Evolutionary conservation across 2,329 filamentous ascomycete species (phyloP).

Genomic region (Beauveria scarabaeidicola): DNA sequence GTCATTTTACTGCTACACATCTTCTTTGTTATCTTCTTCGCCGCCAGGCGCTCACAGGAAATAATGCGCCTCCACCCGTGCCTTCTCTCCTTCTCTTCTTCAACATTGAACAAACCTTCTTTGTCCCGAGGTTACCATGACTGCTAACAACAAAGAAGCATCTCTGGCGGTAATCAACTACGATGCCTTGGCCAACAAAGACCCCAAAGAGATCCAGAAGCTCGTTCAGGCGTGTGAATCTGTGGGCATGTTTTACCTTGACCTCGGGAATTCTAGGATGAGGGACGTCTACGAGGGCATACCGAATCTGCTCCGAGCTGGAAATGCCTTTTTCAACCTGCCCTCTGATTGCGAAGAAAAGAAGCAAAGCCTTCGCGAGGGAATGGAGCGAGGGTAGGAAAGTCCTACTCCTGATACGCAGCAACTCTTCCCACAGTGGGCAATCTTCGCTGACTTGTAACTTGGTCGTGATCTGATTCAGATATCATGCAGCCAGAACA

Average conservation of each 20-base stretch:
- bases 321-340: neutral
- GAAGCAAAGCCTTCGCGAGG: conserved; percentile 2
- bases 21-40: neutral
- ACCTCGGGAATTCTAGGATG: neutral
- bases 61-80: neutral
- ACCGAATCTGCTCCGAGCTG: neutral
- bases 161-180: neutral
- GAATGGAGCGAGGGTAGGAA: conserved; percentile 9
- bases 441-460: neutral
- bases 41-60: neutral
- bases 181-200: conserved; percentile 3
- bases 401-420: no score
- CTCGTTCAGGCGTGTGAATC: conserved; percentile 6
- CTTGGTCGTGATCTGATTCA: neutral
- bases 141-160: neutral
- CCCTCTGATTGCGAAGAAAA: conserved; percentile 5
- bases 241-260: conserved; percentile 3
- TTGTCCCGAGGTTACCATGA: neutral
- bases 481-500: conserved; percentile 3
- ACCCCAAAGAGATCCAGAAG: neutral
- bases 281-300: neutral
- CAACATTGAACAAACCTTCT: neutral
- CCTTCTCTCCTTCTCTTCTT: neutral
- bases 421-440: neutral
- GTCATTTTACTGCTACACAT: neutral